phyloP scores from a whole-genome alignment of 1,284 basidiomycete genomes.

The Xanthoconium separans region DNA sequence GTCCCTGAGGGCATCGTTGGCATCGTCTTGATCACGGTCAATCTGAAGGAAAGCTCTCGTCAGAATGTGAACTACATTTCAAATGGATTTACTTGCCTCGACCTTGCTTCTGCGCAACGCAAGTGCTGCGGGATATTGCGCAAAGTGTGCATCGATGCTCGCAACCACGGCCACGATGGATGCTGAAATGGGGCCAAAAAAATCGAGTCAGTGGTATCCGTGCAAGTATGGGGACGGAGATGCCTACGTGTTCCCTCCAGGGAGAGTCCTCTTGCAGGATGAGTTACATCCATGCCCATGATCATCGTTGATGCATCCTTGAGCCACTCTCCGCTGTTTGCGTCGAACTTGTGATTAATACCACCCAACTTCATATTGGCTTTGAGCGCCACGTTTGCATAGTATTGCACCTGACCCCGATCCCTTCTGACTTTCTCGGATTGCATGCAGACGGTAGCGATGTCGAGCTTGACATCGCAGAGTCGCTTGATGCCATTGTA shows the following conservation, averaged over 20 bases:
- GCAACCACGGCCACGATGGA: constrained; percentile 79
- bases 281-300: constrained; percentile 81
- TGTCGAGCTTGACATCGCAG: constrained; percentile 62
- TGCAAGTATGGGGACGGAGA: not conserved
- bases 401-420: constrained; percentile 41
- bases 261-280: constrained; percentile 55
- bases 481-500: constrained; percentile 72
- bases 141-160: constrained; percentile 62
- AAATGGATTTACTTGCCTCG: constrained; percentile 48
- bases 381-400: constrained; percentile 38
- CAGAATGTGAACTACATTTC: not conserved
- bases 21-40: constrained; percentile 45
- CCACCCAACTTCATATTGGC: constrained; percentile 82
- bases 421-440: constrained; percentile 53
- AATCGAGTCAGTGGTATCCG: not conserved
- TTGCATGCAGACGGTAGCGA: constrained; percentile 71
- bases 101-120: constrained; percentile 60
- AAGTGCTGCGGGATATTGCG: constrained; percentile 69
- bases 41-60: constrained; percentile 44
- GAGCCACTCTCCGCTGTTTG: constrained; percentile 53
- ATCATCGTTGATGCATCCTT: constrained; percentile 64
- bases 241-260: constrained; percentile 49
- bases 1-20: constrained; percentile 40
- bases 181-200: constrained; percentile 27
- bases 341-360: constrained; percentile 65